Conservation (phyloP, 1,139 yeast species). For the Taiozyma sp. region DNA sequence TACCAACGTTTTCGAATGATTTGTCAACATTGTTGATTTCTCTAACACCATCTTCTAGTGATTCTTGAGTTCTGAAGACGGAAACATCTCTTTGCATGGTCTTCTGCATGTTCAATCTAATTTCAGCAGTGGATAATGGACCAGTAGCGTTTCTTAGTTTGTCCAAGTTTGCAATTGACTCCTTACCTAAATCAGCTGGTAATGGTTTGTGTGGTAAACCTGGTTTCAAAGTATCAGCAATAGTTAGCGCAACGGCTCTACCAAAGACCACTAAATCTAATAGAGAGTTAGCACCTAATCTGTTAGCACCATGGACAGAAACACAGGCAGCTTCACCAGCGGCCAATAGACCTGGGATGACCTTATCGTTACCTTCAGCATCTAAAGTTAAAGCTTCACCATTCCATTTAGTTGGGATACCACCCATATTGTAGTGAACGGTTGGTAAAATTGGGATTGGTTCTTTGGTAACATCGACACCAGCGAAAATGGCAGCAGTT, state of each 20-base stretch:
- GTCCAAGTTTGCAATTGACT: slow-evolving; percentile 89
- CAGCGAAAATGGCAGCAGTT: slow-evolving; percentile 97
- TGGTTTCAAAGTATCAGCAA: slow-evolving; percentile 80
- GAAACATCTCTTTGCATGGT: slow-evolving; percentile 97
- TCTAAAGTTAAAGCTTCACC: slow-evolving; percentile 90
- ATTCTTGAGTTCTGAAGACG: slow-evolving; percentile 91
- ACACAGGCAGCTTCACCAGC: slow-evolving; percentile 99
- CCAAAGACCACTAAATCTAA: slow-evolving; percentile 97
- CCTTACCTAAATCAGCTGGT: slow-evolving; percentile 83
- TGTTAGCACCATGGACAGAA: slow-evolving; percentile 98
- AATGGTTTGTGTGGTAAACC: slow-evolving; percentile 80
- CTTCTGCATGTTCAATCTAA: slow-evolving; percentile 90
- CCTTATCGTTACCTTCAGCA: slow-evolving; percentile 84
- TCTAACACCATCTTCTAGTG: slow-evolving; percentile 88
- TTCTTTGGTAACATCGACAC: slow-evolving; percentile 98
- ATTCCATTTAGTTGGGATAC: slow-evolving; percentile 96
- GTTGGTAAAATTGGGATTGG: slow-evolving; percentile 99
- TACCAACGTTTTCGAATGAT: slow-evolving; percentile 68
- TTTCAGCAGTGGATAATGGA: slow-evolving; percentile 74
- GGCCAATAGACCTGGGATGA: slow-evolving; percentile 92
- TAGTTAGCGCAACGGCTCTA: slow-evolving; percentile 95
- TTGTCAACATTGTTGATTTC: slow-evolving; percentile 75
- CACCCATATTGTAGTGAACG: slow-evolving; percentile 99
- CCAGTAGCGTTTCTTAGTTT: slow-evolving; percentile 83
- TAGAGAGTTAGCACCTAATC: slow-evolving; percentile 98